Evolutionary conservation across 345 rosid genomes (phyloP).

Genomic region (Brassica nigra): DNA sequence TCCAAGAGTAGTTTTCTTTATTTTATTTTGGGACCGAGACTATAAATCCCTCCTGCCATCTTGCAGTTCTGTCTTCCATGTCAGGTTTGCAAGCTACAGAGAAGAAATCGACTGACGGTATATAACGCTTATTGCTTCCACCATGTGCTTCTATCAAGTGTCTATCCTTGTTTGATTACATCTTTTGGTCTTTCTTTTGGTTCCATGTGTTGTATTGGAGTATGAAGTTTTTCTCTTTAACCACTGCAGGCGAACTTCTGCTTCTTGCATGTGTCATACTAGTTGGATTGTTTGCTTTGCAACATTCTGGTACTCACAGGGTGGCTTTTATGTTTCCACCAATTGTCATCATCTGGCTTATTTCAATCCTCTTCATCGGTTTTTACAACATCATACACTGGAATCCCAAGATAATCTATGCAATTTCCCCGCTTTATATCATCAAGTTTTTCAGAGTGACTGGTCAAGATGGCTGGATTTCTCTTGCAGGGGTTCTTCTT

Average conservation of each 20-base stretch:
- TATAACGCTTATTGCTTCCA: constrained; percentile 5
- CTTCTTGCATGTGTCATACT: constrained; percentile 79
- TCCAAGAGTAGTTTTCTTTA: not conserved
- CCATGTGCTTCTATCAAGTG: constrained; percentile 14
- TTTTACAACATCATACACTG: constrained; percentile 69
- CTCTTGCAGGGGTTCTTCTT: constrained; percentile 94
- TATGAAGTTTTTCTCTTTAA: constrained; percentile 14
- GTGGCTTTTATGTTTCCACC: constrained; percentile 95
- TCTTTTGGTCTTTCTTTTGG: constrained; percentile 2
- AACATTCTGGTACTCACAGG: constrained; percentile 85
- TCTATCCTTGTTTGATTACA: not conserved
- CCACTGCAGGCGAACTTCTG: constrained; percentile 58
- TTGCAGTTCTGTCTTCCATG: constrained; percentile 83
- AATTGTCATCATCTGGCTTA: constrained; percentile 76
- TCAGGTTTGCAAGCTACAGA: constrained; percentile 72
- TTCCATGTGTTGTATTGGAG: not conserved
- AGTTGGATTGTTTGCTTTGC: constrained; percentile 94
- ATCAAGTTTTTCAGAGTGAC: constrained; percentile 66
- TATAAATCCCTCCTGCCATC: constrained; percentile 24
- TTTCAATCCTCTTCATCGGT: constrained; percentile 72
- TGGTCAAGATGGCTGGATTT: constrained; percentile 90
- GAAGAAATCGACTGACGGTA: constrained; percentile 59
- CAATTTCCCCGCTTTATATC: constrained; percentile 77
- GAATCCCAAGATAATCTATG: constrained; percentile 76
- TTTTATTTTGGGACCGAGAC: not conserved